These are phyloP conservation scores for Ceratobasidium papillatum DNA, from an alignment of 1,284 basidiomycete genomes.

Conservation along the genomic window DNA sequence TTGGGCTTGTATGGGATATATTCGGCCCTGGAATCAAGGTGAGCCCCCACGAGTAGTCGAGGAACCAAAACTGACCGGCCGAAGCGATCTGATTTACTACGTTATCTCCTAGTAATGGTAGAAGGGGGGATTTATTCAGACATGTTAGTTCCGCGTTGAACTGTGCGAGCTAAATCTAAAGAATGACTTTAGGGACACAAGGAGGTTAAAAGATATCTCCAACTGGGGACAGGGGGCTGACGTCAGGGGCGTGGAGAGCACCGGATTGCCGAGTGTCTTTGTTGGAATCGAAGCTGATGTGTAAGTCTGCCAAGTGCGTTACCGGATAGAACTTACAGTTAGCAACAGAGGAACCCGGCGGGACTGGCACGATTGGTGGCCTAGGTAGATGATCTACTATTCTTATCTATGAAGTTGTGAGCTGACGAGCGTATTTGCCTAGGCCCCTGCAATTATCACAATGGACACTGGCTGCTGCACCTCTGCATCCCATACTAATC, in stretches of 20 bases:
- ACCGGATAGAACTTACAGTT: neutral
- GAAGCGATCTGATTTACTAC: constrained; percentile 53
- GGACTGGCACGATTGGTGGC: constrained; percentile 49
- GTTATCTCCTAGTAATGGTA: constrained; percentile 54
- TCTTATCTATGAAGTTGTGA: too few relatives aligned
- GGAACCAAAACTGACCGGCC: neutral
- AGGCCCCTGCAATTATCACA: constrained; percentile 49
- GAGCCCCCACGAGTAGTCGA: neutral
- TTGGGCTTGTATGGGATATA: constrained; percentile 51
- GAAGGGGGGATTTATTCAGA: constrained; percentile 55
- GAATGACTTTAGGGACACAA: constrained; percentile 46
- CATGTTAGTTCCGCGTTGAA: too few relatives aligned
- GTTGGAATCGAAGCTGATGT: constrained; percentile 55
- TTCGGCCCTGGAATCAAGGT: constrained; percentile 52
- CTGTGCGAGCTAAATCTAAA: too few relatives aligned
- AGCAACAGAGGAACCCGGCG: constrained; percentile 42
- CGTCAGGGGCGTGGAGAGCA: neutral
- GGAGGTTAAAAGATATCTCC: constrained; percentile 41
- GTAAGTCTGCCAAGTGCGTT: constrained; percentile 42
- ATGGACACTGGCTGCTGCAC: constrained; percentile 53
- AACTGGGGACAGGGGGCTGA: constrained; percentile 47
- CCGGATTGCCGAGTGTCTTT: constrained; percentile 50
- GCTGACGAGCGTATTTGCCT: too few relatives aligned
- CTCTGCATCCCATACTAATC: constrained; percentile 54
- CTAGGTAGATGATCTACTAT: too few relatives aligned